Percentiles rank a stretch among this genome's conserved stretches.
These are phyloP conservation scores for Astragalus membranaceus DNA, from an alignment of 306 rosid species.

Conservation along the genomic window DNA sequence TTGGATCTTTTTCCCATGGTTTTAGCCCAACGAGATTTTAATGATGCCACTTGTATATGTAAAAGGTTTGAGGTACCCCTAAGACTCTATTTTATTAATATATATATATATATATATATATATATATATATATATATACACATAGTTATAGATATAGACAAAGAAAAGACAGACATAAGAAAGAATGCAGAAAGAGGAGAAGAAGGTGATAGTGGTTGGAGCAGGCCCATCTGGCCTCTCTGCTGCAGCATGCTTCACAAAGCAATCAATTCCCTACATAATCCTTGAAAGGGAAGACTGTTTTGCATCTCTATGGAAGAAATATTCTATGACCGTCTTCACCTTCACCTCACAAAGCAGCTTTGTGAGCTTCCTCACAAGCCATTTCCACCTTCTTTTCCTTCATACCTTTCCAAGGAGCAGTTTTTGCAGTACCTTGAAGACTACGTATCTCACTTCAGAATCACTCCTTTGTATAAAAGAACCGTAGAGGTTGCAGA, in stretches of 20 bases:
- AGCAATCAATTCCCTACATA: conserved; percentile 33
- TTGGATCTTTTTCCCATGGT: too few species aligned
- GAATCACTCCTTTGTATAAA: conserved; percentile 35
- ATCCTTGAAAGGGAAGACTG: conserved; percentile 61
- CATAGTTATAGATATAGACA: too few species aligned
- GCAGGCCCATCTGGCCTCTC: conserved; percentile 21
- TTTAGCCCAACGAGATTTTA: too few species aligned
- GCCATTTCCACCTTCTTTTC: conserved; percentile 38
- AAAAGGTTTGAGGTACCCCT: too few species aligned
- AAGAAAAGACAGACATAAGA: too few species aligned
- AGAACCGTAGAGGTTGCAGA: conserved; percentile 39
- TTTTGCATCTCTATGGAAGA: conserved; percentile 58
- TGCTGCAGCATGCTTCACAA: conserved; percentile 37
- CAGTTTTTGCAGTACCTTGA: conserved; percentile 40
- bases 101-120: too few species aligned
- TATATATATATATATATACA: too few species aligned
- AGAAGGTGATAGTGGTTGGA: conserved; percentile 45
- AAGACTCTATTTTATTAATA: too few species aligned
- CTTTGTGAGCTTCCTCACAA: conserved; percentile 55
- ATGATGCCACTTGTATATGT: too few species aligned
- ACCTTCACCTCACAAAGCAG: conserved; percentile 54
- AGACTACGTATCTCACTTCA: conserved; percentile 52
- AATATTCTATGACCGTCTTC: conserved; percentile 65
- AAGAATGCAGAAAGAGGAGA: too few species aligned
- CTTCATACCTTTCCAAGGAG: conserved; percentile 37